Evolutionary conservation across 2,329 filamentous ascomycete species (phyloP), one percentile per base, ranked within the genome.

Genomic region (Fusarium acutatum): DNA sequence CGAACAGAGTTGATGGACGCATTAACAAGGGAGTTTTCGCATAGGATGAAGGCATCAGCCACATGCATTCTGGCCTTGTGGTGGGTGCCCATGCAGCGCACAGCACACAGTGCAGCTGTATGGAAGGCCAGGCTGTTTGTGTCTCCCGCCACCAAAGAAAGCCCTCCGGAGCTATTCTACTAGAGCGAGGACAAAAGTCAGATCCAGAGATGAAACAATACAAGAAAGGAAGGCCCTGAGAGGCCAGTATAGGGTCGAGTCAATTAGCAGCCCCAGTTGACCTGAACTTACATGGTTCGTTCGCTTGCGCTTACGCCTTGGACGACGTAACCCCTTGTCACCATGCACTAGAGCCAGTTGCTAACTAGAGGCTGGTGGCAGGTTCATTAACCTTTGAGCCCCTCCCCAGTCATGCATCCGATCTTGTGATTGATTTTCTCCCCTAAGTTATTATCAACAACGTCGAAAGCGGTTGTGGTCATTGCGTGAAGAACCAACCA

Each of bases 351-450:
- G 52, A 67, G 43, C 38, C 58, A 47, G 57, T 46, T 56, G 37
- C 28, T 49, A 57, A 44, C 14, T 47, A 56, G 38, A 47, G 50
- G 44, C 53, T 60, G 54, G 54, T 47, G 50, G 61, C 59, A 37
- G 58, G 54, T 68, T 75, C 66, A 61, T 66, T 75, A 60, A 74
- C 67, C 46, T 60, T 61, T 40, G 35, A 62, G 44, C 64, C 64
- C 66, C 62, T 71, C 70, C 50, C 49, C 40, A 46, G 54, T 18
- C 58, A 59, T 35, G 41, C 56, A 50, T 35, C 15, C 24, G 14
- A 46, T 57, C 56, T 44, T 49, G 20, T 57, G 56, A 49, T 67
- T 52, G 50, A 62, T 60, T 60, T 67, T 47, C 37, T 54, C 38
- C 40, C 32, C 22, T 5, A 24, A 50, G 28, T 56, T 52, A 40